phyloP scores from a whole-genome alignment of 768 basidiomycete genomes.

The Astraeus odoratus region DNA sequence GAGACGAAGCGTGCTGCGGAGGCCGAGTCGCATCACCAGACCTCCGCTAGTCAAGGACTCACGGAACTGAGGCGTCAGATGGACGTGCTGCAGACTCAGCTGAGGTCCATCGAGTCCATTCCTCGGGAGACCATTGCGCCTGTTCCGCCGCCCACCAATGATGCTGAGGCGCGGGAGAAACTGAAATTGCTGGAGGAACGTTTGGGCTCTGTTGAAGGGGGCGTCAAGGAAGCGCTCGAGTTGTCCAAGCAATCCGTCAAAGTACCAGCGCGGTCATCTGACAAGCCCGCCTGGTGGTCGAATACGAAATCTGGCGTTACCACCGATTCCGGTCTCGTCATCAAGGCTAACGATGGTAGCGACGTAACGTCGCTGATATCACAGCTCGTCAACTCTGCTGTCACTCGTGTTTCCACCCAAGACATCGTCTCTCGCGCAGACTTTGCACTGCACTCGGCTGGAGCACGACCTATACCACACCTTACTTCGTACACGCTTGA shows the following conservation, averaged over 20 bases:
- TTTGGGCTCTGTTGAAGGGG: slow-evolving; percentile 52
- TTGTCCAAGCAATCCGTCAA: slow-evolving; percentile 46
- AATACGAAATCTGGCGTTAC: slow-evolving; percentile 46
- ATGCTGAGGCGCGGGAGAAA: slow-evolving; percentile 52
- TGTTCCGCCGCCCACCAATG: slow-evolving; percentile 24
- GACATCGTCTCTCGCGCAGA: slow-evolving; percentile 80
- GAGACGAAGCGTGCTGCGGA: slow-evolving; percentile 43
- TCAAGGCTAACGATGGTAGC: slow-evolving; percentile 71
- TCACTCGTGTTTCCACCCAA: slow-evolving; percentile 57
- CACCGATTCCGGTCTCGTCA: slow-evolving; percentile 43
- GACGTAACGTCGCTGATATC: slow-evolving; percentile 66
- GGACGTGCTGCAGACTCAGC: slow-evolving; percentile 41
- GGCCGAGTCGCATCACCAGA: slow-evolving; percentile 42
- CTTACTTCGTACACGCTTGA: slow-evolving; percentile 80
- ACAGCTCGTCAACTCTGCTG: slow-evolving; percentile 69
- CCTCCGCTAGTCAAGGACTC: slow-evolving; percentile 39
- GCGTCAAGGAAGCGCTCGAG: slow-evolving; percentile 68
- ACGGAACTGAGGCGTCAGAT: slow-evolving; percentile 49
- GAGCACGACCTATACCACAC: slow-evolving; percentile 72
- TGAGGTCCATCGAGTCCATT: slow-evolving; percentile 23
- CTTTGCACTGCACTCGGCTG: slow-evolving; percentile 78
- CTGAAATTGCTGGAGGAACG: slow-evolving; percentile 57
- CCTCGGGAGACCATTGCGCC: slow-evolving; percentile 12
- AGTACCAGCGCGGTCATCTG: slow-evolving; percentile 27
- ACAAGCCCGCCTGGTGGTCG: slow-evolving; percentile 62